phyloP scores from a whole-genome alignment of 2,329 filamentous ascomycete genomes.

The Onygena corvina region DNA sequence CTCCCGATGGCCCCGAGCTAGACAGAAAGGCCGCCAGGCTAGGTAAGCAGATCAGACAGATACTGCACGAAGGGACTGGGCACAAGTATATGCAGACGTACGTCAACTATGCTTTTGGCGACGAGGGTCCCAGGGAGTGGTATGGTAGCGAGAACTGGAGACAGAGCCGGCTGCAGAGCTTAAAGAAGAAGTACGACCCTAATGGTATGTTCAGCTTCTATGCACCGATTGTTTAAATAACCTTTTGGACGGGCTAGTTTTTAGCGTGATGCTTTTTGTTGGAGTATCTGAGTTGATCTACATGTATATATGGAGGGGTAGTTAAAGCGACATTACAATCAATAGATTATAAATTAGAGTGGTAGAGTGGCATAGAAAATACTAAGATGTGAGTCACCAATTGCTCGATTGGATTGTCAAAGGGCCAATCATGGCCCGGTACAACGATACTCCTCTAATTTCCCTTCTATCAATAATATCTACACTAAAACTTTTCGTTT shows the following conservation, averaged over 20 bases:
- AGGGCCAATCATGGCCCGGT: no score
- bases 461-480: no score
- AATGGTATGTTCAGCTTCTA: slow-evolving; percentile 22
- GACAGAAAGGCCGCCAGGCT: slow-evolving; percentile 20
- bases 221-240: slow-evolving; percentile 17
- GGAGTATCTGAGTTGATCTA: no score
- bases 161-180: slow-evolving; percentile 19
- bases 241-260: no score
- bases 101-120: slow-evolving; percentile 25
- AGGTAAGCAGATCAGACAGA: slow-evolving; percentile 24
- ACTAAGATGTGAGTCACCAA: no score
- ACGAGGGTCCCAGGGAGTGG: slow-evolving; percentile 19
- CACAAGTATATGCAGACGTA: slow-evolving; percentile 19
- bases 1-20: slow-evolving; percentile 17
- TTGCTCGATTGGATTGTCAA: no score
- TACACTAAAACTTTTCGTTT: neutral
- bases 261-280: no score
- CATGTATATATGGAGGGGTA: no score
- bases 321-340: no score
- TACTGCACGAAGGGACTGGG: slow-evolving; percentile 19
- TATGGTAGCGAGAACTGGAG: slow-evolving; percentile 28
- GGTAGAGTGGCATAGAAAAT: no score
- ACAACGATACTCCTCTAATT: no score
- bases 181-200: slow-evolving; percentile 30
- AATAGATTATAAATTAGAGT: no score